Conservation (phyloP, 1,284 basidiomycete species). For the Chondrostereum purpureum region DNA sequence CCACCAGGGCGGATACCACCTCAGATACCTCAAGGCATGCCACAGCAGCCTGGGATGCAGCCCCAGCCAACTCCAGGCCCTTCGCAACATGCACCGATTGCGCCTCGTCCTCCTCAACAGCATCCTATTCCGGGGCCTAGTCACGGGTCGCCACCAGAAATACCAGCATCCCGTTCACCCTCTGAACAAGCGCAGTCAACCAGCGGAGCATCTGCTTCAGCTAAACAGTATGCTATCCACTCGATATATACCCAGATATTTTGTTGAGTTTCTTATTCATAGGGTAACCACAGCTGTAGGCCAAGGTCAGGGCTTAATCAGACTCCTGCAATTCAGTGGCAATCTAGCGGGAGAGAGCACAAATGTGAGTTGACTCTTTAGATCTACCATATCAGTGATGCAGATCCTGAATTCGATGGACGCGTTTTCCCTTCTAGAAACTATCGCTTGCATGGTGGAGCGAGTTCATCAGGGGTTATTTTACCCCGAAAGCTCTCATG, state of each 20-base stretch:
- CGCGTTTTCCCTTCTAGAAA: slow-evolving; percentile 34
- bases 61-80: slow-evolving; percentile 1
- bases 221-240: no score
- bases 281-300: slow-evolving; percentile 29
- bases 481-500: slow-evolving; percentile 57
- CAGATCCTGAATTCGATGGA: not conserved
- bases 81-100: slow-evolving; percentile 2
- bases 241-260: no score
- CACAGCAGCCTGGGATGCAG: slow-evolving; percentile 1
- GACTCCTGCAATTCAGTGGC: slow-evolving; percentile 62
- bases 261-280: slow-evolving; percentile 11
- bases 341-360: slow-evolving; percentile 46
- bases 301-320: slow-evolving; percentile 51
- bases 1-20: slow-evolving; percentile 3
- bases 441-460: slow-evolving; percentile 59
- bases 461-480: slow-evolving; percentile 54
- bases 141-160: slow-evolving; percentile 6
- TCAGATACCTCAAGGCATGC: slow-evolving; percentile 4
- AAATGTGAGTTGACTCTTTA: slow-evolving; percentile 29
- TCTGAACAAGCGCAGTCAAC: slow-evolving; percentile 7
- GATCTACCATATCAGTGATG: slow-evolving; percentile 3
- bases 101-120: slow-evolving; percentile 1
- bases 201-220: slow-evolving; percentile 1
- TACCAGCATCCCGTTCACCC: slow-evolving; percentile 5
- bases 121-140: not conserved